Conservation (phyloP, 2,329 filamentous ascomycete species). For the Cytospora chrysosperma region DNA sequence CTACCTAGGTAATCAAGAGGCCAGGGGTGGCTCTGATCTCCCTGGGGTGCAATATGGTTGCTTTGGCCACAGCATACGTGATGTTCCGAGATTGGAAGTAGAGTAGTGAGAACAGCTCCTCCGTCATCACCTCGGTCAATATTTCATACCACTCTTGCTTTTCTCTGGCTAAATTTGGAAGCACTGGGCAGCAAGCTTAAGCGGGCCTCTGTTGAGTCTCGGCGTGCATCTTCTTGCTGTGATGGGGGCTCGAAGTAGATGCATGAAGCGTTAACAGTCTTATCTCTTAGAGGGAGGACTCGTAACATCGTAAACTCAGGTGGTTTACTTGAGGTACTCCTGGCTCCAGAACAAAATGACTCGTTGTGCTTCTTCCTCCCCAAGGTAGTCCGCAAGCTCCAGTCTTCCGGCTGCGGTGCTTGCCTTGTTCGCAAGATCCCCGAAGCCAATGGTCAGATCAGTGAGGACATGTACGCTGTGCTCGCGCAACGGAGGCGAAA, state of each 20-base stretch:
- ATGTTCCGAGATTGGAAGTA: not conserved
- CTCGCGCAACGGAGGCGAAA: slow-evolving; percentile 29
- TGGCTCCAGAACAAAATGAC: slow-evolving; percentile 26
- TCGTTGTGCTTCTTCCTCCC: slow-evolving; percentile 29
- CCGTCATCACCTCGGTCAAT: not conserved
- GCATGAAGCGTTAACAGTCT: not conserved
- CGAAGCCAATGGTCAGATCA: slow-evolving; percentile 32
- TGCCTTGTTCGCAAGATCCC: slow-evolving; percentile 32
- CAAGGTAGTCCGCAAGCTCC: slow-evolving; percentile 31
- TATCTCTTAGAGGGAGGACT: not conserved
- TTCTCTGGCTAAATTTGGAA: not conserved
- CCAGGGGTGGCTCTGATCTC: not conserved
- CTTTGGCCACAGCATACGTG: not conserved
- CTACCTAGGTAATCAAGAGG: no score
- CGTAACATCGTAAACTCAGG: not conserved
- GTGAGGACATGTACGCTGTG: slow-evolving; percentile 36
- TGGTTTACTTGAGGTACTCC: slow-evolving; percentile 15
- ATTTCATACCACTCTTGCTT: not conserved
- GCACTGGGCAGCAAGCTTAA: no score
- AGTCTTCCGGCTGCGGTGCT: slow-evolving; percentile 27
- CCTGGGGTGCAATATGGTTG: not conserved
- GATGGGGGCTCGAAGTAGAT: not conserved
- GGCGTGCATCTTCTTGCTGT: not conserved
- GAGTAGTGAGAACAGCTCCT: not conserved
- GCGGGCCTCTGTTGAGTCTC: not conserved